phyloP scores from a whole-genome alignment of 163 green algal species.

The Scenedesmus sp. region DNA sequence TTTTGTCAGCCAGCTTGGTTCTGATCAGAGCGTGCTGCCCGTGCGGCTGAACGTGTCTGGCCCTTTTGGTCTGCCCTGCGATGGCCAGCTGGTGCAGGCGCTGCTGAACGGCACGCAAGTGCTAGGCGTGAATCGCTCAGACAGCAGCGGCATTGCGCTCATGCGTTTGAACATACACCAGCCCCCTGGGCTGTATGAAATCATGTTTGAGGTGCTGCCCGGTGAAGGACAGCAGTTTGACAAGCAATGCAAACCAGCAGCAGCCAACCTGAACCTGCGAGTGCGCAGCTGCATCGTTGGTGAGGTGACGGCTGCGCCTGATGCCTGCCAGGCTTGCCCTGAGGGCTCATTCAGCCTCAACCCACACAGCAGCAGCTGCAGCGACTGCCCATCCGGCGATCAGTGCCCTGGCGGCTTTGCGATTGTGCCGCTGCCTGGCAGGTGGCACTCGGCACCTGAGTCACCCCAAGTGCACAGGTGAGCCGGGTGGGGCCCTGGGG shows the following conservation, averaged over 20 bases:
- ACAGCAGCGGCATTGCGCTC: background rate
- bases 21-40: background rate
- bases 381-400: background rate
- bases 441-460: slow-evolving; percentile 8
- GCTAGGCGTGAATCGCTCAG: background rate
- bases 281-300: background rate
- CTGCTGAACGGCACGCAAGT: background rate
- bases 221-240: background rate
- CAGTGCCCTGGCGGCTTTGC: slow-evolving; percentile 8
- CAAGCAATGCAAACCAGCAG: background rate
- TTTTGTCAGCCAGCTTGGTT: background rate
- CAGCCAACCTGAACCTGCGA: background rate
- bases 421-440: background rate
- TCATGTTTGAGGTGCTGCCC: background rate
- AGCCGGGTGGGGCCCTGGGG: too few species aligned
- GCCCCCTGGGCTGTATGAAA: background rate
- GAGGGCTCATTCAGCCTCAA: background rate
- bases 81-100: background rate
- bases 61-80: background rate
- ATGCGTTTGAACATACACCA: background rate
- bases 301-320: background rate
- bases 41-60: background rate
- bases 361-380: background rate
- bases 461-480: slow-evolving; percentile 32
- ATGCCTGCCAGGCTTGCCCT: background rate